Evolutionary conservation across 768 basidiomycete species (phyloP).

Genomic region (Podaxis sp.): DNA sequence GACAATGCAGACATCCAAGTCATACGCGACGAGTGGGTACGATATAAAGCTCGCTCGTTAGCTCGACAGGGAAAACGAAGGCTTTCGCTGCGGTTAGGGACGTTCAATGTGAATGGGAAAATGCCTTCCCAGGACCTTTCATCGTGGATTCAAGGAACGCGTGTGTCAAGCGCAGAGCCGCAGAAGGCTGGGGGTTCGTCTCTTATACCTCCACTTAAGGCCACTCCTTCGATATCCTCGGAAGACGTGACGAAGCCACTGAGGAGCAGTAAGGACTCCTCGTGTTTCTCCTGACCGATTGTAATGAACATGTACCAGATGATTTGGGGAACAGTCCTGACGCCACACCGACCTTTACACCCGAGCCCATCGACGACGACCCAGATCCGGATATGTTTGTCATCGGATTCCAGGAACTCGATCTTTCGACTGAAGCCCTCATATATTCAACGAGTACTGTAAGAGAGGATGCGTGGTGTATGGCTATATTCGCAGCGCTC

Average conservation of each 20-base stretch:
- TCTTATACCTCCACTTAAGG: constrained; percentile 33
- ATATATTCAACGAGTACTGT: constrained; percentile 64
- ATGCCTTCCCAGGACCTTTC: constrained; percentile 71
- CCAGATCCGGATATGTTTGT: constrained; percentile 63
- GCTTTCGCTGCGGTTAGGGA: constrained; percentile 62
- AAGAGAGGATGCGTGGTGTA: constrained; percentile 71
- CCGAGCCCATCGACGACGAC: constrained; percentile 26
- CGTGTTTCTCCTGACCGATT: neutral
- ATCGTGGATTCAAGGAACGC: constrained; percentile 53
- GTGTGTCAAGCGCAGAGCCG: neutral
- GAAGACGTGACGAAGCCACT: constrained; percentile 28
- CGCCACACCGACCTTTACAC: neutral
- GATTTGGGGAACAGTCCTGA: neutral
- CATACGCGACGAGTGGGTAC: constrained; percentile 68
- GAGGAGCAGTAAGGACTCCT: constrained; percentile 22
- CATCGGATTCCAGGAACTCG: constrained; percentile 81
- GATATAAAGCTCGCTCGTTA: constrained; percentile 38
- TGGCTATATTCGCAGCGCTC: constrained; percentile 66
- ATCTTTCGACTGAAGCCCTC: constrained; percentile 75
- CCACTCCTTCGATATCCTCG: constrained; percentile 38
- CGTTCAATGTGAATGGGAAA: constrained; percentile 85
- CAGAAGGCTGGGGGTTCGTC: neutral
- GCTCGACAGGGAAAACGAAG: constrained; percentile 30
- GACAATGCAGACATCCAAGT: constrained; percentile 57
- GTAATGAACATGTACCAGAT: neutral